A percentile compares a stretch with the other conserved stretches of the same genome.
phyloP scores from a whole-genome alignment of 2,329 filamentous ascomycete genomes.

The Apiospora koreana region DNA sequence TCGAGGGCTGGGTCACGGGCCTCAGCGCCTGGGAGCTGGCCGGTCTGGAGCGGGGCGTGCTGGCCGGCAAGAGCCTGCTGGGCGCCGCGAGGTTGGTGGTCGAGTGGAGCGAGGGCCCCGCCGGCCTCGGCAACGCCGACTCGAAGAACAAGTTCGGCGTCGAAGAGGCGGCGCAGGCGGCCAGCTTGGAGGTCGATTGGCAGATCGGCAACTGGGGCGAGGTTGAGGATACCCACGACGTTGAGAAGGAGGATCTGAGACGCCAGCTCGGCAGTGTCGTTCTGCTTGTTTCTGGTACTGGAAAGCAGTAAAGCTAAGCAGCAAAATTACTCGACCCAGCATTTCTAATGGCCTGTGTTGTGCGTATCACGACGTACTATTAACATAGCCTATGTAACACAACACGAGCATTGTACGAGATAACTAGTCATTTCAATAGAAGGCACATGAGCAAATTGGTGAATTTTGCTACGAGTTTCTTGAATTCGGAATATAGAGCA shows the following conservation, averaged over 20 bases:
- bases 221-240: slow-evolving; percentile 97
- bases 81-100: slow-evolving; percentile 74
- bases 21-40: slow-evolving; percentile 81
- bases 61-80: slow-evolving; percentile 86
- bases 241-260: slow-evolving; percentile 85
- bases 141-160: slow-evolving; percentile 65
- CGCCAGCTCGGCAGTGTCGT: slow-evolving; percentile 88
- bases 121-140: slow-evolving; percentile 44
- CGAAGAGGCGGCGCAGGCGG: slow-evolving; percentile 76
- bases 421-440: neutral
- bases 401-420: neutral
- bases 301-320: slow-evolving; percentile 18
- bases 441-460: neutral
- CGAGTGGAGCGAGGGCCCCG: slow-evolving; percentile 82
- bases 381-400: neutral
- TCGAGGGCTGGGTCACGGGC: slow-evolving; percentile 74
- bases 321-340: neutral
- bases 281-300: slow-evolving; percentile 70
- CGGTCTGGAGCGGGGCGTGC: slow-evolving; percentile 77
- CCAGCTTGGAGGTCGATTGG: slow-evolving; percentile 84
- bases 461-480: neutral
- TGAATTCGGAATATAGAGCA: neutral
- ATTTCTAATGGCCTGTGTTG: neutral
- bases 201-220: slow-evolving; percentile 93
- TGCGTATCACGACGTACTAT: neutral